These are phyloP conservation scores for Hibiscus syriacus DNA, from an alignment of 345 rosid genomes.

Conservation along the genomic window DNA sequence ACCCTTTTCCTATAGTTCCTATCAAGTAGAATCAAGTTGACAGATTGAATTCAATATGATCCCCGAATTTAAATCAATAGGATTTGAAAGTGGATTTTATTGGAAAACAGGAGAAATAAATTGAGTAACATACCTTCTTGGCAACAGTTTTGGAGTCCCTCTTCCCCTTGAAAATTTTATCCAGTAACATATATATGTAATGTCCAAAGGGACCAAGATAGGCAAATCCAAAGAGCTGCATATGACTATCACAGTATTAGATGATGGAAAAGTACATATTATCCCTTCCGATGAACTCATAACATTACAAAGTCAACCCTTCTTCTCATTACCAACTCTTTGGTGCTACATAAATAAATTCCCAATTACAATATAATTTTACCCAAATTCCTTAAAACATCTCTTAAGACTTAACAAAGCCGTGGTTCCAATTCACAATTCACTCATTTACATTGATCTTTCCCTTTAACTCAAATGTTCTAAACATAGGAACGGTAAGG, in stretches of 20 bases:
- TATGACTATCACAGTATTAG: neutral
- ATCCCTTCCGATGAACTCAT: neutral
- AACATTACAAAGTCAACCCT: neutral
- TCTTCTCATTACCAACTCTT: neutral
- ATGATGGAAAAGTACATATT: neutral
- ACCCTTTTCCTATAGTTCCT: neutral
- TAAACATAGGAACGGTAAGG: neutral
- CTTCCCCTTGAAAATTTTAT: slow-evolving; percentile 85
- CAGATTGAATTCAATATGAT: neutral
- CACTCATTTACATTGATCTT: neutral
- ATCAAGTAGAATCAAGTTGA: neutral
- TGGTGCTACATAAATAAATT: neutral
- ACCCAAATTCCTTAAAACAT: neutral
- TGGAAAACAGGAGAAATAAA: neutral
- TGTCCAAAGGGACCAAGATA: slow-evolving; percentile 89
- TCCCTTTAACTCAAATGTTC: neutral
- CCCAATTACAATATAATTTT: neutral
- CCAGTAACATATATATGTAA: slow-evolving; percentile 58
- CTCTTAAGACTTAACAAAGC: neutral
- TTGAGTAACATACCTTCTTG: slow-evolving; percentile 56
- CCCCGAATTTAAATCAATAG: neutral
- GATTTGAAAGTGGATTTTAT: neutral
- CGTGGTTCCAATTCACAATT: neutral
- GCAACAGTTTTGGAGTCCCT: slow-evolving; percentile 79
- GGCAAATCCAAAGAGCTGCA: slow-evolving; percentile 72